Conservation (phyloP, 768 basidiomycete species). For the Panaeolus papilionaceus region DNA sequence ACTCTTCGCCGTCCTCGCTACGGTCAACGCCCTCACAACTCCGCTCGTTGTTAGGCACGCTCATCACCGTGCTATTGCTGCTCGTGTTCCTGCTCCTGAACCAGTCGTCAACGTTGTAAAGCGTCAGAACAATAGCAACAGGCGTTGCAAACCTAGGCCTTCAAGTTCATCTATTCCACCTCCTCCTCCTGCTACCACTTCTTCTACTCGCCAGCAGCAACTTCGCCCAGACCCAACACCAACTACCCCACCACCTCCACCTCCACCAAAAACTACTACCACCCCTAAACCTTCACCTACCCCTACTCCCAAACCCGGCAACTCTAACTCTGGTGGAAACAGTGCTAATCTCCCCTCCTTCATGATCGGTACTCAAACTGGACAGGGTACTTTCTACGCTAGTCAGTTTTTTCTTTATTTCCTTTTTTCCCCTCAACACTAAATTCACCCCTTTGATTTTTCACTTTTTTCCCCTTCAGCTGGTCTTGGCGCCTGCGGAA, state of each 20-base stretch:
- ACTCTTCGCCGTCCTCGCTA: conserved; percentile 48
- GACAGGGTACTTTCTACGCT: conserved; percentile 63
- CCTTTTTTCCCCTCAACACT: conserved; percentile 2
- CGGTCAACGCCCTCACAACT: conserved; percentile 43
- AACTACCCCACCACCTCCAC: conserved; percentile 26
- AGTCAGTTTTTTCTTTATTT: conserved; percentile 34
- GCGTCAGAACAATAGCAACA: conserved; percentile 35
- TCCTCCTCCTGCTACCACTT: conserved; percentile 21
- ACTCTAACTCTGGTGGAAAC: conserved; percentile 25
- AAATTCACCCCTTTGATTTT: background rate
- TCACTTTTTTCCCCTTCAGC: conserved; percentile 36
- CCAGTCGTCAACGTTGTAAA: conserved; percentile 32
- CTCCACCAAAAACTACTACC: conserved; percentile 20
- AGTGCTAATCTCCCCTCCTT: conserved; percentile 42
- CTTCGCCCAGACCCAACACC: conserved; percentile 19
- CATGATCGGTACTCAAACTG: conserved; percentile 54
- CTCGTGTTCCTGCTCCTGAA: conserved; percentile 44
- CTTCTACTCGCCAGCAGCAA: conserved; percentile 19
- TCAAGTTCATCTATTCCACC: conserved; percentile 29
- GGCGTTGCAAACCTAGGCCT: conserved; percentile 45
- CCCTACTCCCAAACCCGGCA: conserved; percentile 30
- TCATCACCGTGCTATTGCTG: conserved; percentile 52
- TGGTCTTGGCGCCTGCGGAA: conserved; percentile 71
- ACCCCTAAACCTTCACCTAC: conserved; percentile 24
- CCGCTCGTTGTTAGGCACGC: conserved; percentile 46